A percentile compares a stretch with the other conserved stretches of the same genome.
Conservation (phyloP, 257 asterid species). For the Solanum phureja region DNA sequence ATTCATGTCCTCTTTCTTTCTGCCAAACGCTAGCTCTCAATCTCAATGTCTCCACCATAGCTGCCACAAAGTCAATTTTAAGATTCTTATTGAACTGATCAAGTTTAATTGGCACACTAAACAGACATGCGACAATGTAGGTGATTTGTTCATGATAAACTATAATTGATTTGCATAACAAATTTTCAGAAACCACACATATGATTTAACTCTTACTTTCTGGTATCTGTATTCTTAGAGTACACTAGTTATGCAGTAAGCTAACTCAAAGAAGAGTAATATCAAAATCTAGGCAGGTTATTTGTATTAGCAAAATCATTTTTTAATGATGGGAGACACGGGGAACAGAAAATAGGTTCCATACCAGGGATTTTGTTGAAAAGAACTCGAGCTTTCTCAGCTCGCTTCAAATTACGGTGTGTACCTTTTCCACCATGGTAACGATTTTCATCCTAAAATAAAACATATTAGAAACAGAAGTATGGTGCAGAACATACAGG, state of each 20-base stretch:
- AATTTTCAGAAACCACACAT: neutral
- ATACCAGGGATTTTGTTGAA: conserved; percentile 88
- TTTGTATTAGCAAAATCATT: neutral
- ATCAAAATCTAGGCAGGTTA: neutral
- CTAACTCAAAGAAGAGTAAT: neutral
- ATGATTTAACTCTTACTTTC: neutral
- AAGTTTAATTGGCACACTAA: neutral
- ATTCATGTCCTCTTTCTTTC: conserved; percentile 54
- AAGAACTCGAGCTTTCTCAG: conserved; percentile 89
- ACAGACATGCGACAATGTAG: neutral
- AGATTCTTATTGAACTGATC: neutral
- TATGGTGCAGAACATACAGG: neutral
- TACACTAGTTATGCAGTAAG: neutral
- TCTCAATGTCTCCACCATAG: conserved; percentile 62
- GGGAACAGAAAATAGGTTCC: neutral
- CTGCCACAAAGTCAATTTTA: conserved; percentile 15
- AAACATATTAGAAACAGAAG: neutral
- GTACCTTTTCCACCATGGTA: conserved; percentile 89
- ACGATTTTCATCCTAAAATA: conserved; percentile 74
- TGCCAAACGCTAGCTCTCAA: conserved; percentile 69
- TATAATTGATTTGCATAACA: neutral
- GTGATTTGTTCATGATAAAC: neutral
- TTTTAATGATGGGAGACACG: neutral
- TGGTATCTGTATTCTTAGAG: neutral
- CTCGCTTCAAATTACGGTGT: conserved; percentile 78